Percentiles rank a stretch among this genome's conserved stretches.
phyloP scores from a whole-genome alignment of 1,139 yeast genomes.

The Sugiyamaella xylanicola region DNA sequence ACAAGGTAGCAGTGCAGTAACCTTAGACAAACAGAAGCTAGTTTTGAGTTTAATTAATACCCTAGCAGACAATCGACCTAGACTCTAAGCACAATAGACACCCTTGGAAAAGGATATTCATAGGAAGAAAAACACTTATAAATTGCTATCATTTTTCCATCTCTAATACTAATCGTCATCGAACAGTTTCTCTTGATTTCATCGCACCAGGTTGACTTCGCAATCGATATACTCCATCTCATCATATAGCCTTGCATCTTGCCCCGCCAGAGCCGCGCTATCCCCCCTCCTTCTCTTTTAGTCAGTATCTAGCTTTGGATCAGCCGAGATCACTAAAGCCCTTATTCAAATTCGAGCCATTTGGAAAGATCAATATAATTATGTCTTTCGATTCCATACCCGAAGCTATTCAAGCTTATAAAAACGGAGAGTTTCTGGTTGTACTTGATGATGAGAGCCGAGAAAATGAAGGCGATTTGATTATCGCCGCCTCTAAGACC shows the following conservation, averaged over 20 bases:
- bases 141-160: not conserved
- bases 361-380: not conserved
- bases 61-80: not conserved
- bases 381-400: constrained; percentile 49
- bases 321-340: not conserved
- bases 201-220: too few relatives aligned
- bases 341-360: not conserved
- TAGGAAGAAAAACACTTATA: not conserved
- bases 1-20: not conserved
- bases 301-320: not conserved
- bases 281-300: not conserved
- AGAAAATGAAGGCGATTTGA: constrained; percentile 97
- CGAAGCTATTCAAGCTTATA: constrained; percentile 75
- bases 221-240: not conserved
- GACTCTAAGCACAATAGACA: not conserved
- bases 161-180: not conserved
- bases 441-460: constrained; percentile 96
- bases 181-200: too few relatives aligned
- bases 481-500: constrained; percentile 80
- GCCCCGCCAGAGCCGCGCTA: not conserved
- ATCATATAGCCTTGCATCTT: not conserved
- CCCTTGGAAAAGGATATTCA: not conserved
- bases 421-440: constrained; percentile 82
- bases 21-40: not conserved
- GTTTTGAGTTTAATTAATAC: not conserved